Percentiles rank a stretch among this genome's conserved stretches.
Conservation (phyloP, 306 rosid species). For the Oemleria cerasiformis region DNA sequence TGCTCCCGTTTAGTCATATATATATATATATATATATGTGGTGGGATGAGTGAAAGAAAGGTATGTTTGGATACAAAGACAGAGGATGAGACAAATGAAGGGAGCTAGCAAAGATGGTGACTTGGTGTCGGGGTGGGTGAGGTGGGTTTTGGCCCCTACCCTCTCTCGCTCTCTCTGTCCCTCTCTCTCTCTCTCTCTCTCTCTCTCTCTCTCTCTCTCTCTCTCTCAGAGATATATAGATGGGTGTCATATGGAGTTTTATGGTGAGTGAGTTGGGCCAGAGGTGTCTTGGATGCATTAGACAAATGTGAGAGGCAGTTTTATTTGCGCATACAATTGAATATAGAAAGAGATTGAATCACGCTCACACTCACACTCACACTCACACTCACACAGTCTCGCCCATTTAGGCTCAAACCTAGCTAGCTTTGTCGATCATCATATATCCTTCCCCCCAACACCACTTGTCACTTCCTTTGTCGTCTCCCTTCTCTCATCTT, state of each 20-base stretch:
- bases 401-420: conserved; percentile 15
- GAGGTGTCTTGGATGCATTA: conserved; percentile 30
- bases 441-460: background rate
- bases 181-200: background rate
- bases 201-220: too few species aligned
- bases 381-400: background rate
- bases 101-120: conserved; percentile 26
- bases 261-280: conserved; percentile 21
- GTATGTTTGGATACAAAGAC: conserved; percentile 14
- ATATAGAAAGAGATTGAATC: too few species aligned
- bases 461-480: background rate
- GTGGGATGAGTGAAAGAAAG: background rate
- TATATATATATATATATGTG: background rate
- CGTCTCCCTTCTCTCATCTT: background rate
- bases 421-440: conserved; percentile 8
- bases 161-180: background rate
- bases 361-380: background rate
- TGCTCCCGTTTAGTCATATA: too few species aligned
- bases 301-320: conserved; percentile 39
- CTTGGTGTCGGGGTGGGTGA: conserved; percentile 31
- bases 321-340: background rate
- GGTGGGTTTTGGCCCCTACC: conserved; percentile 29
- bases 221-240: too few species aligned
- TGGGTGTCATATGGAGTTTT: background rate
- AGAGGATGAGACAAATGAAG: conserved; percentile 34